Evolutionary conservation across 2,329 filamentous ascomycete genomes (phyloP).

Genomic region (Paradendryphiella salina): DNA sequence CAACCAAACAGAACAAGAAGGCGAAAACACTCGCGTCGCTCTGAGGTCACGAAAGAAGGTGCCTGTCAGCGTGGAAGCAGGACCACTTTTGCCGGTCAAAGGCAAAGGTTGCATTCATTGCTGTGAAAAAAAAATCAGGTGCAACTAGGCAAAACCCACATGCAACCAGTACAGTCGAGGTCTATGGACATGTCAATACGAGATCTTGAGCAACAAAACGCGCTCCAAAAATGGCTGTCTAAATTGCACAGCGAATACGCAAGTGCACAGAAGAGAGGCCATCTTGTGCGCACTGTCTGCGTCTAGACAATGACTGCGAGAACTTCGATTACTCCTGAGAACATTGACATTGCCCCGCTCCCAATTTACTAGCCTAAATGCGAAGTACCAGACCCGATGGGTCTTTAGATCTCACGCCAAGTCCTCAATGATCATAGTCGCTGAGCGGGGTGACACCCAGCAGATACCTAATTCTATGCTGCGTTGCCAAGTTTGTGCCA

Average conservation of each 20-base stretch:
- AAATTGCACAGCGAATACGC: conserved; percentile 36
- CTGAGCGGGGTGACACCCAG: not conserved
- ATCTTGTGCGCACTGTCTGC: conserved; percentile 36
- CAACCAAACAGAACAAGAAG: conserved; percentile 26
- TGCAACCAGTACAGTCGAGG: conserved; percentile 39
- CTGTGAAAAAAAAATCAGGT: conserved; percentile 39
- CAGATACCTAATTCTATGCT: not conserved
- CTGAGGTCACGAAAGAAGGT: conserved; percentile 20
- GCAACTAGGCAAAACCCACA: conserved; percentile 34
- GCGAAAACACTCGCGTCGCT: conserved; percentile 20
- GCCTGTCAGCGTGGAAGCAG: conserved; percentile 4
- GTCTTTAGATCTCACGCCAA: not conserved
- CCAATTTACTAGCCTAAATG: not conserved
- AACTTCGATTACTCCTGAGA: conserved; percentile 29
- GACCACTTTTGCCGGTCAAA: conserved; percentile 14
- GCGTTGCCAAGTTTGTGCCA: not conserved
- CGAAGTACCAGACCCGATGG: not conserved
- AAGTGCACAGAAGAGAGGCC: conserved; percentile 42
- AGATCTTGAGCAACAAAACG: conserved; percentile 19
- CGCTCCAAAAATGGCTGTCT: conserved; percentile 39
- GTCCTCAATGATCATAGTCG: not conserved
- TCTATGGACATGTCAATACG: conserved; percentile 39
- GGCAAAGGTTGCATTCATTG: conserved; percentile 28
- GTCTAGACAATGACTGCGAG: conserved; percentile 34
- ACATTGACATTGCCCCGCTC: not conserved